Percentiles rank a stretch among this genome's conserved stretches.
Evolutionary conservation across 2,329 filamentous ascomycete species (phyloP).

Genomic region (Metarhizium rileyi): DNA sequence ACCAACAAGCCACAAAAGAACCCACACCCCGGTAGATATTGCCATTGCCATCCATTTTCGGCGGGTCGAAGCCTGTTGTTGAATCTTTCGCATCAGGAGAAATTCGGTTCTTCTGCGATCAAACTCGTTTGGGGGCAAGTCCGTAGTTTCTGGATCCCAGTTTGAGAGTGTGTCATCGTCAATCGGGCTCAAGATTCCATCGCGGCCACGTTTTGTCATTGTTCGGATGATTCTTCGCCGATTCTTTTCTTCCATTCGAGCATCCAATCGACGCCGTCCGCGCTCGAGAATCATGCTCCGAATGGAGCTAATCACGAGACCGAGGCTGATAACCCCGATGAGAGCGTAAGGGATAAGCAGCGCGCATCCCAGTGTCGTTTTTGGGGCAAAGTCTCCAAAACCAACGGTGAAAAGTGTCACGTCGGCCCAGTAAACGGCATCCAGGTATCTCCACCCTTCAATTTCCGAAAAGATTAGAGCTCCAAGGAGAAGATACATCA

Average conservation of each 20-base stretch:
- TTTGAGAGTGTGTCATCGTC: constrained; percentile 9
- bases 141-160: constrained; percentile 6
- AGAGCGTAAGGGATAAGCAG: constrained; percentile 78
- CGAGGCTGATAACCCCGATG: constrained; percentile 73
- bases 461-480: constrained; percentile 64
- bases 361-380: constrained; percentile 49
- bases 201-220: constrained; percentile 35
- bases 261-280: constrained; percentile 42
- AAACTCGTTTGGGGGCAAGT: constrained; percentile 30
- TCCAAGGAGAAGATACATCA: constrained; percentile 71
- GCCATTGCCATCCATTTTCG: constrained; percentile 66
- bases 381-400: constrained; percentile 44
- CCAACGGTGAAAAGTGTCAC: constrained; percentile 58
- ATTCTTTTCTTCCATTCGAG: constrained; percentile 51
- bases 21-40: constrained; percentile 58
- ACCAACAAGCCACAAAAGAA: constrained; percentile 70
- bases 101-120: constrained; percentile 63
- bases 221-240: constrained; percentile 37
- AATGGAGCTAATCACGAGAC: constrained; percentile 74
- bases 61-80: constrained; percentile 51
- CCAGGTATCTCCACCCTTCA: constrained; percentile 66
- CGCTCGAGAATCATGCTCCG: constrained; percentile 54
- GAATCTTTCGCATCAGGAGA: constrained; percentile 71
- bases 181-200: constrained; percentile 41
- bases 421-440: constrained; percentile 72